Percentiles rank a stretch among this genome's conserved stretches.
Evolutionary conservation across 208 protist species (phyloP).

Genomic region (Strigomonas culicis): DNA sequence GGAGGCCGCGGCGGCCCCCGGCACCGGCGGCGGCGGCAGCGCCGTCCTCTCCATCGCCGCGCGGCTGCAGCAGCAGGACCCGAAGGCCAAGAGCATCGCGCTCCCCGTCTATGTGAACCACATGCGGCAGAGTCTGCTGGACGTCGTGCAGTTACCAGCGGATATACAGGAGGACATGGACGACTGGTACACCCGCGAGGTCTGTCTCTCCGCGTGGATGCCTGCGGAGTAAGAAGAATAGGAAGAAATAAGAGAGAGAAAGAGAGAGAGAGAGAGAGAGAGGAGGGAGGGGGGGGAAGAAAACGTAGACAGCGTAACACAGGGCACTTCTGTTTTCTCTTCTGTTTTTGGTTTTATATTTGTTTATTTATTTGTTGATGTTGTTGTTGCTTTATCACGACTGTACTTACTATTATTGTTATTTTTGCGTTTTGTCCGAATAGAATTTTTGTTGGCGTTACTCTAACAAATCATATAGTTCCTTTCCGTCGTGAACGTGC

Average conservation of each 20-base stretch:
- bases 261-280: neutral
- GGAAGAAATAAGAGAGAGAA: neutral
- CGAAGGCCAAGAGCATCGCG: constrained; percentile 16
- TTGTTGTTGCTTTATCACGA: constrained; percentile 10
- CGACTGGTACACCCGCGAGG: constrained; percentile 84
- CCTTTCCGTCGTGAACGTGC: neutral
- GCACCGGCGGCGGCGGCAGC: constrained; percentile 5
- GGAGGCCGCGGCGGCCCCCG: constrained; percentile 13
- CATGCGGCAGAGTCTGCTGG: constrained; percentile 60
- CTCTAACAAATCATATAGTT: constrained; percentile 4
- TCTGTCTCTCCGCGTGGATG: constrained; percentile 79
- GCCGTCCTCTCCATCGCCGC: constrained; percentile 16
- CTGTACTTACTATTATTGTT: constrained; percentile 9
- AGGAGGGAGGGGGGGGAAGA: neutral
- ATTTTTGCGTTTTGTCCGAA: constrained; percentile 8
- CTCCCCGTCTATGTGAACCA: constrained; percentile 88
- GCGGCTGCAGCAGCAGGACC: constrained; percentile 26
- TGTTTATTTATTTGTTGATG: constrained; percentile 15
- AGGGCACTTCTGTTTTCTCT: constrained; percentile 7
- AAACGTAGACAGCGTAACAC: neutral
- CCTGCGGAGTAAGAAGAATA: constrained; percentile 23
- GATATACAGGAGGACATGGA: constrained; percentile 19
- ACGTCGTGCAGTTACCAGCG: constrained; percentile 60
- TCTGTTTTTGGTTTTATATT: constrained; percentile 10
- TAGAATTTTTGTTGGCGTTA: constrained; percentile 12